Evolutionary conservation across 345 rosid species (phyloP).

Genomic region (Moricandia moricandioides): DNA sequence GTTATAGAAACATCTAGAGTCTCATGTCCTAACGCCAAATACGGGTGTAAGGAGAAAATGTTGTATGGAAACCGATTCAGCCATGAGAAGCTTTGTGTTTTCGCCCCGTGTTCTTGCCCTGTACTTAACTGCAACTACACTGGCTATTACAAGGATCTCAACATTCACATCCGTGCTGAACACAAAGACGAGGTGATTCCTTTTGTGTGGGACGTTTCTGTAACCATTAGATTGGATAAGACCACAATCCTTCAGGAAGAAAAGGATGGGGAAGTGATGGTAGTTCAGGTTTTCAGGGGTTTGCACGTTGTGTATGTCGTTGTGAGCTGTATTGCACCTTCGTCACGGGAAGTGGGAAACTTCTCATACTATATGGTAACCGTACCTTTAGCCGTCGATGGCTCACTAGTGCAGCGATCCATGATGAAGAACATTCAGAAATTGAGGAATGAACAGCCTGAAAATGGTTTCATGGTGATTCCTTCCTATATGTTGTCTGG

Average conservation of each 20-base stretch:
- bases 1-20: conserved; percentile 46
- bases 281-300: conserved; percentile 37
- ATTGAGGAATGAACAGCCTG: neutral
- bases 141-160: conserved; percentile 43
- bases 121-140: conserved; percentile 39
- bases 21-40: conserved; percentile 42
- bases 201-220: conserved; percentile 1
- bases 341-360: neutral
- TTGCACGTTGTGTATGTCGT: conserved; percentile 27
- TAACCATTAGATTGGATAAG: conserved; percentile 6
- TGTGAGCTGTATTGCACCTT: conserved; percentile 18
- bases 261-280: conserved; percentile 5
- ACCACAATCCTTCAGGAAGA: conserved; percentile 18
- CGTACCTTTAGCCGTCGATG: neutral
- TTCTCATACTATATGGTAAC: neutral
- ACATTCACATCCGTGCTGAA: conserved; percentile 36
- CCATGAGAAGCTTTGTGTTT: conserved; percentile 48
- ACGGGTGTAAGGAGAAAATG: conserved; percentile 46
- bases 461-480: neutral
- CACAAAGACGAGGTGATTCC: conserved; percentile 29
- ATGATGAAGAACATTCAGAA: neutral
- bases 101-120: conserved; percentile 58
- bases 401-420: neutral
- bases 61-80: conserved; percentile 33
- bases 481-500: neutral